A percentile compares a stretch with the other conserved stretches of the same genome.
phyloP scores from a whole-genome alignment of 2,329 filamentous ascomycete genomes.

The Cadophora malorum region DNA sequence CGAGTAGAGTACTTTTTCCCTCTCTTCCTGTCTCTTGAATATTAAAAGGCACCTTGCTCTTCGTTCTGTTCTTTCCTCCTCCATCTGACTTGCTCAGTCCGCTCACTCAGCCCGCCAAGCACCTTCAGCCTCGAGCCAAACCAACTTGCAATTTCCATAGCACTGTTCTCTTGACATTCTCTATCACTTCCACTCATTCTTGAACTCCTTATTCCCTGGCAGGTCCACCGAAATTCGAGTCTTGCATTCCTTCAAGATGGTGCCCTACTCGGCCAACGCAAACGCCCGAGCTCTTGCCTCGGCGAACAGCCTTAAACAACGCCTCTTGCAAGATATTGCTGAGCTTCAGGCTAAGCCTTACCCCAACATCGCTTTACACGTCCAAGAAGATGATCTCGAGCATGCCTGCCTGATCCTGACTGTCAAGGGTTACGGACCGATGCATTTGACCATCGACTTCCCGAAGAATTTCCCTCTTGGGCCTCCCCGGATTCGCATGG shows the following conservation, averaged over 20 bases:
- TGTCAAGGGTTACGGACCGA: constrained; percentile 47
- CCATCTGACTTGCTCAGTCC: constrained; percentile 1
- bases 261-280: neutral
- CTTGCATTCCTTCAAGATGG: neutral
- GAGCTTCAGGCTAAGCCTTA: constrained; percentile 55
- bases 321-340: constrained; percentile 52
- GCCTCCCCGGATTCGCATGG: constrained; percentile 50
- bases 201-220: constrained; percentile 1
- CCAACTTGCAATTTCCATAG: neutral
- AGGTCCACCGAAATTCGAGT: neutral
- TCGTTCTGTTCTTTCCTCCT: neutral
- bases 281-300: constrained; percentile 10
- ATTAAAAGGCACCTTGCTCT: neutral
- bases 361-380: constrained; percentile 52
- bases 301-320: constrained; percentile 31
- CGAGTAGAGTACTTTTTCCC: too few species aligned
- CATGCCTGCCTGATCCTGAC: constrained; percentile 53
- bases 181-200: neutral
- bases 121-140: neutral
- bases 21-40: neutral
- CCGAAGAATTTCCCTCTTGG: constrained; percentile 47
- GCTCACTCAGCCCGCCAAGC: neutral
- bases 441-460: constrained; percentile 54
- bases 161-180: neutral
- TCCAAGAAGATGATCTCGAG: constrained; percentile 47